A percentile compares a stretch with the other conserved stretches of the same genome.
Conservation (phyloP, 441 rosid species). For the Corymbia calophylla region DNA sequence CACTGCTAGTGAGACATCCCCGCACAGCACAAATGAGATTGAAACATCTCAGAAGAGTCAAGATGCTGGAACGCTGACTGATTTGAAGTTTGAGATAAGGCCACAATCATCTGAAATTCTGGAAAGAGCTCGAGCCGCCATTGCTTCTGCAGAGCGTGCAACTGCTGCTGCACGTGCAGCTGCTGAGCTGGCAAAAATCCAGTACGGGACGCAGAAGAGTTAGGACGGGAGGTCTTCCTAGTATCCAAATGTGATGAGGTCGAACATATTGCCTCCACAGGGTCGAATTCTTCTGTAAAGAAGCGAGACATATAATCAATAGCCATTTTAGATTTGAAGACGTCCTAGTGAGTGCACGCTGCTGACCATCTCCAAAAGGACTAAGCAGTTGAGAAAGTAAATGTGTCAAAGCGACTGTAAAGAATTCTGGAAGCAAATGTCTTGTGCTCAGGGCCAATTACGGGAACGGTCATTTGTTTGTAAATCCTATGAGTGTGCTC, state of each 20-base stretch:
- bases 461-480: background rate
- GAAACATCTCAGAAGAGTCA: conserved; percentile 19
- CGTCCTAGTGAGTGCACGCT: background rate
- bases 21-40: conserved; percentile 13
- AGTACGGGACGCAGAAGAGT: conserved; percentile 30
- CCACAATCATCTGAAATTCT: conserved; percentile 44
- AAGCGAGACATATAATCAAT: background rate
- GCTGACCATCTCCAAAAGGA: background rate
- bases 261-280: background rate
- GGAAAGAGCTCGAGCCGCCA: conserved; percentile 80
- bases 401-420: background rate
- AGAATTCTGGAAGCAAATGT: background rate
- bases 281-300: background rate
- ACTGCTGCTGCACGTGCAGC: conserved; percentile 82
- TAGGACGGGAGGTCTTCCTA: conserved; percentile 25
- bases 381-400: background rate
- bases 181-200: conserved; percentile 55
- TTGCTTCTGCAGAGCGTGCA: conserved; percentile 85
- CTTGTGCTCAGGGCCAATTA: background rate
- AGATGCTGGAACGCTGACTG: conserved; percentile 12
- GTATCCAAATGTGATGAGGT: background rate
- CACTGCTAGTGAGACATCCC: conserved; percentile 3
- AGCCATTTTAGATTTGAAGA: background rate
- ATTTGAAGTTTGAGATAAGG: conserved; percentile 18
- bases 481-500: background rate